Evolutionary conservation across 2,329 filamentous ascomycete species (phyloP).

Genomic region (Alternaria triticimaculans): DNA sequence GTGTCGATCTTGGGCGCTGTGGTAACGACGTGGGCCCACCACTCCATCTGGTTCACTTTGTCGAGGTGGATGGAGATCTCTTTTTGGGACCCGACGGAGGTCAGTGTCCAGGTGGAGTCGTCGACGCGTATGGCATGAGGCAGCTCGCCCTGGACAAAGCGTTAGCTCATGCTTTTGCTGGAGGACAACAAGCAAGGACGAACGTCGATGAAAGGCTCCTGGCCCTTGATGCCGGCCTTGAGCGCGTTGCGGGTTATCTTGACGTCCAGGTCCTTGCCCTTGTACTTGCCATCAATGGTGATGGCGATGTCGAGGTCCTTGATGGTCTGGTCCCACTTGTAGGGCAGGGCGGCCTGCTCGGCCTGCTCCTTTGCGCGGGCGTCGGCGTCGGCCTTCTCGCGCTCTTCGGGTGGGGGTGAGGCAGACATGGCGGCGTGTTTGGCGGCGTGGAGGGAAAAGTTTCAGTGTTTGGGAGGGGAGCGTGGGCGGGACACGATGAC

Average conservation of each 20-base stretch:
- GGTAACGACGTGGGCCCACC: constrained; percentile 94
- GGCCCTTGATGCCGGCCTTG: constrained; percentile 83
- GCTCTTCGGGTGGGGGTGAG: constrained; percentile 61
- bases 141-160: constrained; percentile 72
- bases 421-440: constrained; percentile 35
- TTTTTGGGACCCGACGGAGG: constrained; percentile 69
- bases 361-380: constrained; percentile 75
- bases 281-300: constrained; percentile 79
- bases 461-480: constrained; percentile 16
- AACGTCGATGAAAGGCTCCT: constrained; percentile 83
- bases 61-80: constrained; percentile 89
- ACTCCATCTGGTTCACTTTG: constrained; percentile 96
- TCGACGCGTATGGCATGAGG: constrained; percentile 80
- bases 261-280: constrained; percentile 82
- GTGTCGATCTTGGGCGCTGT: constrained; percentile 91
- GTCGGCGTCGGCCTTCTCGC: constrained; percentile 62
- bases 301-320: constrained; percentile 83
- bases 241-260: constrained; percentile 81
- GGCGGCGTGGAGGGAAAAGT: constrained; percentile 8
- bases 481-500: constrained; percentile 12
- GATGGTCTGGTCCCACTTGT: constrained; percentile 97
- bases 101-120: constrained; percentile 94
- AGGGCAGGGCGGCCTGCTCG: constrained; percentile 90
- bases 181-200: constrained; percentile 21
- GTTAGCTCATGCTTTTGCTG: not conserved